Base-by-base conservation (phyloP, 306 rosid species). In the Senna siamea region DNA sequence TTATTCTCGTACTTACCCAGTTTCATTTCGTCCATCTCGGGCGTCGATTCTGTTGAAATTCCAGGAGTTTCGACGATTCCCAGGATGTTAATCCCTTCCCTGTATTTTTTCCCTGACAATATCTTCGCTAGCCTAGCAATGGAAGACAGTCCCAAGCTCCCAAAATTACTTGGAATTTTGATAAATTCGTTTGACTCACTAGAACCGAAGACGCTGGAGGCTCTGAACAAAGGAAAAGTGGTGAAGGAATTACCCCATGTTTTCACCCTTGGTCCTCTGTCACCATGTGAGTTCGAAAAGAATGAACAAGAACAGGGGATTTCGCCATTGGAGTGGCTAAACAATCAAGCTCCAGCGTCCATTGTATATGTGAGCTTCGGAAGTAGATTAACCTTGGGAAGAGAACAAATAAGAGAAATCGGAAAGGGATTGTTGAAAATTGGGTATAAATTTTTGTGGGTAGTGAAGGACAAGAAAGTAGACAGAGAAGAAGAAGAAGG, bases 311-410 rank as follows among this genome's bases (percentile, higher is more conserved):
- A 61, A 1, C 15, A 32, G 3, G 18, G 7, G 35, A 20, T 19
- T n/a, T 60, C 55, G 17, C 30, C 66, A 7, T 5, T 55, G 56
- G 22, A 58, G 41, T 89, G 92, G 89, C 85, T 90, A 12, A 79
- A 87, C 22, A 65, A 63, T 5, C 84, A 76, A 20, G 73, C 83
- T 9, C 38, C n/a, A 3, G 82, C 66, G 2, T 85, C 90, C 11
- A 92, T 90, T 4, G 85, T 90, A 22, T 86, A 69, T 37, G 83
- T 78, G 9, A 55, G 89, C 71, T 90, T 88, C 69, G 91, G 90
- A 0, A 90, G 91, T 26, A 73, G 83, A 32, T 81, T 79, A 0
- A 74, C 88, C 11, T 19, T 77, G 32, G 80, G 70, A 2, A 76
- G 84, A 13, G 75, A 80, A 0, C 96, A 90, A 66, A 79, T 78